Percentiles rank a stretch among this genome's conserved stretches.
Evolutionary conservation across 192 early-diverging fungal genomes (phyloP).

Genomic region (Entrophospora sp.): DNA sequence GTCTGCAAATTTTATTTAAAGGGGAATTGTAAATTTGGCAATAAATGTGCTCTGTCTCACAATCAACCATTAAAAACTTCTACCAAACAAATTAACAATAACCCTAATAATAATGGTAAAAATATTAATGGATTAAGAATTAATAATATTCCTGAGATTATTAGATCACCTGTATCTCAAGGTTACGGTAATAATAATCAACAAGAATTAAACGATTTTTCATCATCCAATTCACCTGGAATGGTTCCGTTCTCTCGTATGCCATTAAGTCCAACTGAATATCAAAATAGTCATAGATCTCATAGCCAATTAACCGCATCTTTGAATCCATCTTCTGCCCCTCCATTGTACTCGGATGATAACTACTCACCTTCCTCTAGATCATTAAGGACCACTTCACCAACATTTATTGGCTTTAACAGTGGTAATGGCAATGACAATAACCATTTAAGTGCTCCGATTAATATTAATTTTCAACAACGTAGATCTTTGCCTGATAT

Average conservation of each 20-base stretch:
- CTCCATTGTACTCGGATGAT: not conserved
- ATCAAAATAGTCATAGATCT: not conserved
- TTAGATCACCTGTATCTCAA: slow-evolving; percentile 16
- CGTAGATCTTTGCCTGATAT: slow-evolving; percentile 37
- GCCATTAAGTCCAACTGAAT: slow-evolving; percentile 3
- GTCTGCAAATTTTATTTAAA: slow-evolving; percentile 73
- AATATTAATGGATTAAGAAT: not conserved
- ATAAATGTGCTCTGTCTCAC: slow-evolving; percentile 60
- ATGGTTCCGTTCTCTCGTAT: slow-evolving; percentile 21
- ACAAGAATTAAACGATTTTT: slow-evolving; percentile 11
- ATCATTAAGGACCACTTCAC: too few relatives aligned
- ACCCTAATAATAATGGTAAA: not conserved
- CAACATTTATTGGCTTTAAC: too few relatives aligned
- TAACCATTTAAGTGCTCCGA: slow-evolving; percentile 31
- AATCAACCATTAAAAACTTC: slow-evolving; percentile 26
- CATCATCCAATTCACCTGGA: slow-evolving; percentile 12
- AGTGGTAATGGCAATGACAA: not conserved
- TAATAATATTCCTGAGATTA: slow-evolving; percentile 16
- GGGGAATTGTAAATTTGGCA: slow-evolving; percentile 75
- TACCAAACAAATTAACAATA: slow-evolving; percentile 17
- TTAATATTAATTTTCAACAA: slow-evolving; percentile 24
- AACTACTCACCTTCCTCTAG: too few relatives aligned
- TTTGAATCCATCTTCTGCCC: not conserved
- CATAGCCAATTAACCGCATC: slow-evolving; percentile 21
- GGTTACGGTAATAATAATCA: too few relatives aligned